Evolutionary conservation across 441 rosid species (phyloP).

Genomic region (Populus hybrid): DNA sequence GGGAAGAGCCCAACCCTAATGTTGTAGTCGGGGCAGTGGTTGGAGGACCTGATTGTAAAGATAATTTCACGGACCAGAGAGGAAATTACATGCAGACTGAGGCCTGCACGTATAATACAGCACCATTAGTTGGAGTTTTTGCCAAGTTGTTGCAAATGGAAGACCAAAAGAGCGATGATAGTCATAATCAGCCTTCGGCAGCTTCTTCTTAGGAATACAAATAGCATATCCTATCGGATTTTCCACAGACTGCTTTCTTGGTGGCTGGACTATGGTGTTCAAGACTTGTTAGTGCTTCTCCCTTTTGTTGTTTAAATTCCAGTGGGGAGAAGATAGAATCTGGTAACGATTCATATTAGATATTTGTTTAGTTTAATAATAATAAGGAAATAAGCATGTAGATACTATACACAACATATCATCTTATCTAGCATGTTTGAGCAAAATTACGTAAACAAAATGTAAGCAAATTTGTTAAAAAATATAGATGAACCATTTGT

Average conservation of each 20-base stretch:
- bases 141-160: conserved; percentile 57
- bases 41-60: conserved; percentile 77
- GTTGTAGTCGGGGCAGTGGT: conserved; percentile 82
- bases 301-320: no score
- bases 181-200: conserved; percentile 31
- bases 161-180: conserved; percentile 32
- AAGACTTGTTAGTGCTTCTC: conserved; percentile 16
- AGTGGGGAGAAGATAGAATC: no score
- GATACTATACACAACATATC: no score
- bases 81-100: conserved; percentile 81
- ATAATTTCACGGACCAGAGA: conserved; percentile 62
- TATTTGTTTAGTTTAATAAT: no score
- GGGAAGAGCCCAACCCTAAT: conserved; percentile 68
- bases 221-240: background rate
- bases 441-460: no score
- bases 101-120: conserved; percentile 97
- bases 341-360: no score
- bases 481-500: no score
- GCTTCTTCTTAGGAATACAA: conserved; percentile 52
- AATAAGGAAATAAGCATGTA: no score
- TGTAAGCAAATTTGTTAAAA: no score
- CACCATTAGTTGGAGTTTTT: conserved; percentile 85
- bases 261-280: conserved; percentile 19
- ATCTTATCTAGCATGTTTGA: no score
- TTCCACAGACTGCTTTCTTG: conserved; percentile 8